phyloP scores from a whole-genome alignment of 106 monocot genomes.

The Dendrobium nobile region DNA sequence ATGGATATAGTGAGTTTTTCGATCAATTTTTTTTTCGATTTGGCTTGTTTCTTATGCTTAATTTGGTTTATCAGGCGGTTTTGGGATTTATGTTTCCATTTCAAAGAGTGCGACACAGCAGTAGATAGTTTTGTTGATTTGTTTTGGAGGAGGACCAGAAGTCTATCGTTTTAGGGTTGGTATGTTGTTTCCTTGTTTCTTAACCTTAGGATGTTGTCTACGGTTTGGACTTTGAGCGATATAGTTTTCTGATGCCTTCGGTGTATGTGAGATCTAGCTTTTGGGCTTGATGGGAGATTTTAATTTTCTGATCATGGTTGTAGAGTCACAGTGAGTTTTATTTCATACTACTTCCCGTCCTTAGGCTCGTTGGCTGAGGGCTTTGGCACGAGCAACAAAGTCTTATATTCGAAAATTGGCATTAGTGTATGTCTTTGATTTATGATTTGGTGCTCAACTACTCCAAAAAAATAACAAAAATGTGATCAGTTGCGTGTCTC shows the following conservation, averaged over 20 bases:
- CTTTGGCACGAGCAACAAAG: background rate
- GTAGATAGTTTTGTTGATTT: background rate
- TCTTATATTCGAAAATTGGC: background rate
- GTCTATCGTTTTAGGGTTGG: background rate
- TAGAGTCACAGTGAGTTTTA: background rate
- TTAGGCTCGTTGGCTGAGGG: background rate
- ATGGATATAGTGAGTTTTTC: constrained; percentile 13
- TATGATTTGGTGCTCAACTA: background rate
- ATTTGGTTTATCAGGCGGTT: background rate
- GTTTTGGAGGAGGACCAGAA: background rate
- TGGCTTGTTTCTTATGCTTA: background rate
- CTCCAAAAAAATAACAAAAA: no score
- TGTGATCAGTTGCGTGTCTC: background rate
- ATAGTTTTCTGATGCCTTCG: background rate
- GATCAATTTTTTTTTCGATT: background rate
- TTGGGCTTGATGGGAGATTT: background rate
- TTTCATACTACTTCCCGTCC: no score
- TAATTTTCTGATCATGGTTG: background rate
- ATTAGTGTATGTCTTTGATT: background rate
- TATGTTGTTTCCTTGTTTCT: background rate
- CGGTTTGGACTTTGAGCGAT: background rate
- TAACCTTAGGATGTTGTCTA: background rate
- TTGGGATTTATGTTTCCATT: background rate
- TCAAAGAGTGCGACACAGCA: background rate
- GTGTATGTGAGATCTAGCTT: background rate